phyloP scores from a whole-genome alignment of 768 basidiomycete genomes.

The Tylopilus felleus region DNA sequence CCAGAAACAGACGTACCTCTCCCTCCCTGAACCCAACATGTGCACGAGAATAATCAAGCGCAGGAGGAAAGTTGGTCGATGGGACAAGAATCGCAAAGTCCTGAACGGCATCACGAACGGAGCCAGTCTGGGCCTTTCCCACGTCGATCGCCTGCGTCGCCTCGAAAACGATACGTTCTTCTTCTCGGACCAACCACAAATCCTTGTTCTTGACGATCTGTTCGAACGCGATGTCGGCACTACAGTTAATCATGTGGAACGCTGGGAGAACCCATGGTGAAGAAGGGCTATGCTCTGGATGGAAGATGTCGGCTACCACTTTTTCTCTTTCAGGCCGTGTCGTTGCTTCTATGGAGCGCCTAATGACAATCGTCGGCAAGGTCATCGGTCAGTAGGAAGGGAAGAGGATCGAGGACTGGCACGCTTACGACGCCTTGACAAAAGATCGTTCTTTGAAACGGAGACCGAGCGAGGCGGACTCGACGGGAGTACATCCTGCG shows the following conservation, averaged over 20 bases:
- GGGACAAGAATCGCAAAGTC: slow-evolving; percentile 14
- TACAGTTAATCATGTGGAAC: background rate
- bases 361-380: background rate
- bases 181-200: slow-evolving; percentile 10
- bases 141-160: slow-evolving; percentile 1
- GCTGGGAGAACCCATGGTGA: background rate
- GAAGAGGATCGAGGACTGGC: too few relatives aligned
- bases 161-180: slow-evolving; percentile 15
- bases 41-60: slow-evolving; percentile 1
- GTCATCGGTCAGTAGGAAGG: background rate
- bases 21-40: background rate
- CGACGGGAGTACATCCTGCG: background rate
- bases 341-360: slow-evolving; percentile 2
- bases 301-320: background rate
- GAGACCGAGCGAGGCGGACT: background rate
- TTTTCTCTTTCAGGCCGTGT: background rate
- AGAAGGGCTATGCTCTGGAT: background rate
- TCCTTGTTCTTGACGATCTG: slow-evolving; percentile 1
- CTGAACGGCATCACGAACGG: background rate
- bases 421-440: background rate
- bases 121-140: background rate
- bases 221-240: background rate
- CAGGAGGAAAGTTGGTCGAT: slow-evolving; percentile 14
- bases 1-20: background rate
- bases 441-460: slow-evolving; percentile 2